Base-by-base conservation (phyloP, 2,329 filamentous ascomycete species). In the Pseudogymnoascus sp. region DNA sequence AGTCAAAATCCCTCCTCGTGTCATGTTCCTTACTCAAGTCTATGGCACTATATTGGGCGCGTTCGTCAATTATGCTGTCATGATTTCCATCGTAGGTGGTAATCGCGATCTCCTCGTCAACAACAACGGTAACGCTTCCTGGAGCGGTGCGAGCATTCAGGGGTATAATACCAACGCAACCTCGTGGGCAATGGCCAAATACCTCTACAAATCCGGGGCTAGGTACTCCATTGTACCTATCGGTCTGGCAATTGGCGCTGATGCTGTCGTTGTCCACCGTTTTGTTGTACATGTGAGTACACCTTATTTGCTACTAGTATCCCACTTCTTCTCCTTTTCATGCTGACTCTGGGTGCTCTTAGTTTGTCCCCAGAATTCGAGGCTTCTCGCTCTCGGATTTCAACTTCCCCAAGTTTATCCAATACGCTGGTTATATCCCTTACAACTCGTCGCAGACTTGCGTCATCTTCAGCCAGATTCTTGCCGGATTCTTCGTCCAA, bases 401-500 rank as follows among this genome's bases (percentile, higher is more conserved):
- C 71, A 84, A 84, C 67, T 67, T 83, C 61, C 76, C 82, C 0
- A 81, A 83, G 66, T 78, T 83, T 63, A 78, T 84, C 62, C 80
- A 82, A 66, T 83, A 77, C 62, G 78, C 80, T 7, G 82, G 81
- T 12, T 83, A 75, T 62, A 79, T 84, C 62, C 81, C 82, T 0
- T 83, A 82, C 72, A 82, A 83, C 69, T 71, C 75, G 47, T 79
- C 77, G 0, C 82, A 84, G 69, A 84, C 82, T 1, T 84, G 82
- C 64, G 79, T 84, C 28, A 70, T 84, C 59, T 70, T 80, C 63
- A 81, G 77, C 68, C 76, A 77, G 69, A 5, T 78, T 60, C 69
- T 77, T 1, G 64, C 80, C 21, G 80, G 80, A 21, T 76, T 80
- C 65, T 64, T 75, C 23, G 70, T 75, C 2, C 77, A 79, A 63